Evolutionary conservation across 805 yeast genomes (phyloP).

Genomic region (Ogataea angusta): DNA sequence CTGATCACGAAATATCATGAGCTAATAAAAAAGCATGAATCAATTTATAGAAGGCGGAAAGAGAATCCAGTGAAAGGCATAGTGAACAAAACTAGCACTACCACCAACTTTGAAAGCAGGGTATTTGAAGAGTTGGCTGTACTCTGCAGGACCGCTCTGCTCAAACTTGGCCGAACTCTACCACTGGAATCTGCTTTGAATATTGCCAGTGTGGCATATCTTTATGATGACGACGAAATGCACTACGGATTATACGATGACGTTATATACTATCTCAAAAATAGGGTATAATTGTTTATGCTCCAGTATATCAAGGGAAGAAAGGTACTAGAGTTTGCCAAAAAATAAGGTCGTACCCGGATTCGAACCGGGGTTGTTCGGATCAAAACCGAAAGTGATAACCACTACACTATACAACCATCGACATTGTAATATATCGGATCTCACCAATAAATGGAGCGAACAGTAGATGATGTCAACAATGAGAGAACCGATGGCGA

Average conservation of each 20-base stretch:
- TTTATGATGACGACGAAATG: slow-evolving; percentile 16
- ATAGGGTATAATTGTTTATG: too few relatives aligned
- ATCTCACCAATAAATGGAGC: too few relatives aligned
- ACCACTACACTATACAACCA: slow-evolving; percentile 70
- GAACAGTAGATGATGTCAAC: too few relatives aligned
- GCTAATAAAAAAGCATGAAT: slow-evolving; percentile 13
- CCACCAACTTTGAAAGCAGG: slow-evolving; percentile 27
- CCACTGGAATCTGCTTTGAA: slow-evolving; percentile 39
- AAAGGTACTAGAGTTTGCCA: too few relatives aligned
- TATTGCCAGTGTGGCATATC: slow-evolving; percentile 34
- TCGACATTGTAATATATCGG: not conserved
- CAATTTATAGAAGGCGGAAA: slow-evolving; percentile 1
- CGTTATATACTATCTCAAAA: slow-evolving; percentile 17
- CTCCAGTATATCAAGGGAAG: too few relatives aligned
- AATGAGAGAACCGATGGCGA: too few relatives aligned
- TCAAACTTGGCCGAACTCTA: slow-evolving; percentile 38
- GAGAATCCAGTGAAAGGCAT: not conserved
- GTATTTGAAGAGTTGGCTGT: slow-evolving; percentile 27
- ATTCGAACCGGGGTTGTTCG: slow-evolving; percentile 81
- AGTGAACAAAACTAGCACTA: slow-evolving; percentile 25
- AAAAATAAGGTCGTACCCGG: slow-evolving; percentile 87
- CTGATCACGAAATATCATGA: slow-evolving; percentile 5
- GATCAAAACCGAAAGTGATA: slow-evolving; percentile 80
- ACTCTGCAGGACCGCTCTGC: slow-evolving; percentile 36
- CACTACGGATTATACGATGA: slow-evolving; percentile 33